A percentile compares a stretch with the other conserved stretches of the same genome.
phyloP scores from a whole-genome alignment of 305 asterid genomes.

The Solanum hybrid region DNA sequence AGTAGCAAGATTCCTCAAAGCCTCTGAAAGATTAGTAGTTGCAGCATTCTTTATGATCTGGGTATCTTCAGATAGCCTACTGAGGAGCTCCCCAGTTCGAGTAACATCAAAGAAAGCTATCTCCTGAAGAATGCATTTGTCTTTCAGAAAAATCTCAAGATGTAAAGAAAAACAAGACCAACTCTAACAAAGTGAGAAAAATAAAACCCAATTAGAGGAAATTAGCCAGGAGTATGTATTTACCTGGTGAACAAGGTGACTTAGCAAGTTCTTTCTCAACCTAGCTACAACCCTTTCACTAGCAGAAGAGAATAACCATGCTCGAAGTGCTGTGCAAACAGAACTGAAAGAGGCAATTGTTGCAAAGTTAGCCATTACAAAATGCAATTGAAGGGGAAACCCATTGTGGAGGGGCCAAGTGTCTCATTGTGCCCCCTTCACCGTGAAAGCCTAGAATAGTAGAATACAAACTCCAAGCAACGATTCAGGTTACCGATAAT shows the following conservation, averaged over 20 bases:
- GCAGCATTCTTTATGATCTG: conserved; percentile 86
- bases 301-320: conserved; percentile 80
- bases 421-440: background rate
- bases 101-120: conserved; percentile 83
- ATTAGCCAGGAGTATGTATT: conserved; percentile 7
- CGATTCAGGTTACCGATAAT: background rate
- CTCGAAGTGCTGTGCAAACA: conserved; percentile 55
- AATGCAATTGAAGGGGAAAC: background rate
- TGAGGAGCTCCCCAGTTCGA: conserved; percentile 83
- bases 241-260: conserved; percentile 77
- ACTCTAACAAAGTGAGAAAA: background rate
- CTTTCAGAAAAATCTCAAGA: background rate
- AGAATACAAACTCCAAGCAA: background rate
- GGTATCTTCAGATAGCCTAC: conserved; percentile 89
- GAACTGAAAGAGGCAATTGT: conserved; percentile 40
- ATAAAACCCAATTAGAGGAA: background rate
- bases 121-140: conserved; percentile 31
- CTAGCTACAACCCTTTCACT: conserved; percentile 90
- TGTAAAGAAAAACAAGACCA: background rate
- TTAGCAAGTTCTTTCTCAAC: conserved; percentile 57
- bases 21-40: conserved; percentile 79
- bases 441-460: background rate
- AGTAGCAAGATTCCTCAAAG: conserved; percentile 62
- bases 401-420: background rate
- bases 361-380: background rate